Evolutionary conservation across 2,329 filamentous ascomycete genomes (phyloP).

Genomic region (Trichoderma endophyticum): DNA sequence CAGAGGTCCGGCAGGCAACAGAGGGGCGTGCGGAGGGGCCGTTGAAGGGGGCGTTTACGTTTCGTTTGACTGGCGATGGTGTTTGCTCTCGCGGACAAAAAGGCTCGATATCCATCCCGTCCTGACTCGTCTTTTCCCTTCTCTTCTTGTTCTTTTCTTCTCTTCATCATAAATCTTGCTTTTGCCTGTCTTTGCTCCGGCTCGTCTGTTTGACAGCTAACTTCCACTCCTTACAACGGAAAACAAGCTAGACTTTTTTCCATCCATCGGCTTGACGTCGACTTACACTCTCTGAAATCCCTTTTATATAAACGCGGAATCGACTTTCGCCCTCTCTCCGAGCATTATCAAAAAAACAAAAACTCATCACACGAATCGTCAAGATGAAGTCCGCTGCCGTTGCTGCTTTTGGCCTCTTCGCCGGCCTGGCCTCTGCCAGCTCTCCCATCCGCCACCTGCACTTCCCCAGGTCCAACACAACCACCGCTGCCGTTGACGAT

Average conservation of each 20-base stretch:
- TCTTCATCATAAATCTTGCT: constrained; percentile 2
- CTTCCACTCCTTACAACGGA: constrained; percentile 22
- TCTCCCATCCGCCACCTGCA: constrained; percentile 14
- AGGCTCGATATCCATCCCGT: constrained; percentile 15
- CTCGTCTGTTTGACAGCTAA: constrained; percentile 11
- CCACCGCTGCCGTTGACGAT: constrained; percentile 19
- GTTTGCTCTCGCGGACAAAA: constrained; percentile 17
- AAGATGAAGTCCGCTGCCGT: constrained; percentile 18
- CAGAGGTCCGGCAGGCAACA: background rate
- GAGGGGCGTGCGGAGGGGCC: background rate
- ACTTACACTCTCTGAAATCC: constrained; percentile 22
- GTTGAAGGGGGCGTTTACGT: background rate
- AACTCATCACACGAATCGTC: background rate
- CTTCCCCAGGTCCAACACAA: constrained; percentile 27
- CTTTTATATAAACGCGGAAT: constrained; percentile 31
- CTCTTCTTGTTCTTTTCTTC: constrained; percentile 18
- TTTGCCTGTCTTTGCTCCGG: constrained; percentile 19
- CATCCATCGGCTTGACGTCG: constrained; percentile 23
- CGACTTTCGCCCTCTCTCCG: constrained; percentile 29
- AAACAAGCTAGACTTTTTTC: constrained; percentile 27
- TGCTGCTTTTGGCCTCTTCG: constrained; percentile 16
- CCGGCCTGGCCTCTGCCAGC: constrained; percentile 19
- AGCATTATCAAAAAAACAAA: background rate
- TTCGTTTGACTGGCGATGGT: background rate
- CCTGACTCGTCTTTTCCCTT: constrained; percentile 1